Conservation (phyloP, 129 eudicot species). For the Kitagawia praeruptora region DNA sequence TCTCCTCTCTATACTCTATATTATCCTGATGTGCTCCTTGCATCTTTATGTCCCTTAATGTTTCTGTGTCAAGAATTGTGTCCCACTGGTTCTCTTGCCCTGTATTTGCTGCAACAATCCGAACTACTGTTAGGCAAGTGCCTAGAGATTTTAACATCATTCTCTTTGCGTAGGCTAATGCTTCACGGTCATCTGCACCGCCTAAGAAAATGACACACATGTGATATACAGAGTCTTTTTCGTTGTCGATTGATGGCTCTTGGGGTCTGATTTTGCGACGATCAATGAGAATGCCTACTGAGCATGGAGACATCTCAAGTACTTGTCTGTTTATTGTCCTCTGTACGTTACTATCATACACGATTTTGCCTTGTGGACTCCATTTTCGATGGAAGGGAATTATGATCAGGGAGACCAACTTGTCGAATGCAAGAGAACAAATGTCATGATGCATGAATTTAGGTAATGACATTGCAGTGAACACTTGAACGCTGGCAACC, state of each 20-base stretch:
- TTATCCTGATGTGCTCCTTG: constrained; percentile 16
- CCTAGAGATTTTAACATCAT: constrained; percentile 27
- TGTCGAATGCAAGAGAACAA: constrained; percentile 50
- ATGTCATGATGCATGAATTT: constrained; percentile 55
- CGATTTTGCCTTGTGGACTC: constrained; percentile 35
- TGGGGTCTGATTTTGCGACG: constrained; percentile 23
- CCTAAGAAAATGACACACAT: constrained; percentile 38
- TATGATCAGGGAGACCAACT: constrained; percentile 35
- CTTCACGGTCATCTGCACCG: constrained; percentile 50
- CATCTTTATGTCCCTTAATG: constrained; percentile 26
- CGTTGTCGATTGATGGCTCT: neutral
- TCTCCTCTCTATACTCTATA: constrained; percentile 28
- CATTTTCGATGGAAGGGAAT: constrained; percentile 54
- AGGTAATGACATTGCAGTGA: constrained; percentile 36
- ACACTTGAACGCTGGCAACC: constrained; percentile 22
- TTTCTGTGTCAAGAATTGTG: constrained; percentile 28
- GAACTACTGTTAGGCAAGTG: constrained; percentile 24
- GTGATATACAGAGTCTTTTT: neutral
- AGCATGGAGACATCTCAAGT: constrained; percentile 38
- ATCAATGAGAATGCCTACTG: constrained; percentile 42
- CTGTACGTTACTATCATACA: constrained; percentile 20
- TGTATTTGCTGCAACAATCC: constrained; percentile 26
- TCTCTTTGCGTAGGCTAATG: constrained; percentile 30
- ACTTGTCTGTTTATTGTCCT: constrained; percentile 30
- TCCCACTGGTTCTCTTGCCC: constrained; percentile 27